These are phyloP conservation scores for Malbranchea cinnamomea DNA, from an alignment of 2,329 filamentous ascomycete genomes.

Conservation along the genomic window DNA sequence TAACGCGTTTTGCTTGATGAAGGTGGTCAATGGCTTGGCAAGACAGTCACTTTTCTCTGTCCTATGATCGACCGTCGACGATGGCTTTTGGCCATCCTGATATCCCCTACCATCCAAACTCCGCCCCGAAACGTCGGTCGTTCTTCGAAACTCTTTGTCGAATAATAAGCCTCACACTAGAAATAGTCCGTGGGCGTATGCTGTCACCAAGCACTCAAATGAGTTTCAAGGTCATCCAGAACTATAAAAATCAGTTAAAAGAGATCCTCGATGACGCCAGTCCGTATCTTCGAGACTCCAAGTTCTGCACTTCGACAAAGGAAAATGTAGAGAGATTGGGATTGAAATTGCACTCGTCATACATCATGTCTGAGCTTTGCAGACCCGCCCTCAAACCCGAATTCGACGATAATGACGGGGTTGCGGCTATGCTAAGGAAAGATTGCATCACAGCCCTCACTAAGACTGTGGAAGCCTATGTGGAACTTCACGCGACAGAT, in stretches of 20 bases:
- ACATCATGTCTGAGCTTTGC: slow-evolving; percentile 47
- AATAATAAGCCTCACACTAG: slow-evolving; percentile 37
- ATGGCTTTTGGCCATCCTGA: slow-evolving; percentile 38
- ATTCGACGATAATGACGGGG: slow-evolving; percentile 29
- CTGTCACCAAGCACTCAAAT: slow-evolving; percentile 38
- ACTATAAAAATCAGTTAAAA: slow-evolving; percentile 42
- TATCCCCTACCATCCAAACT: slow-evolving; percentile 34
- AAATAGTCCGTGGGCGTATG: slow-evolving; percentile 45
- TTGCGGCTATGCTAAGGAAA: slow-evolving; percentile 28
- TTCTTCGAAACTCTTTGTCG: slow-evolving; percentile 46
- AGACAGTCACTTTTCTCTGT: slow-evolving; percentile 48
- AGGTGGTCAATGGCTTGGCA: slow-evolving; percentile 52
- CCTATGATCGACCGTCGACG: slow-evolving; percentile 44
- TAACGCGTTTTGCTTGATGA: too few relatives aligned
- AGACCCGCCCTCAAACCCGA: slow-evolving; percentile 43
- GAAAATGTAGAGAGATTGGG: slow-evolving; percentile 47
- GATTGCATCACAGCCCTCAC: slow-evolving; percentile 42
- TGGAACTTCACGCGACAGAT: slow-evolving; percentile 36
- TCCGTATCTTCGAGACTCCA: slow-evolving; percentile 41
- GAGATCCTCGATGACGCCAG: slow-evolving; percentile 43
- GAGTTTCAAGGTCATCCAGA: slow-evolving; percentile 38
- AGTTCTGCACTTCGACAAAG: slow-evolving; percentile 23
- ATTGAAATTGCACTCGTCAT: slow-evolving; percentile 46
- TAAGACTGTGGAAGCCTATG: slow-evolving; percentile 43
- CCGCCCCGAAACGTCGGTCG: slow-evolving; percentile 33